Base-by-base conservation (phyloP, 345 rosid genomes). In the Hibiscus syriacus region DNA sequence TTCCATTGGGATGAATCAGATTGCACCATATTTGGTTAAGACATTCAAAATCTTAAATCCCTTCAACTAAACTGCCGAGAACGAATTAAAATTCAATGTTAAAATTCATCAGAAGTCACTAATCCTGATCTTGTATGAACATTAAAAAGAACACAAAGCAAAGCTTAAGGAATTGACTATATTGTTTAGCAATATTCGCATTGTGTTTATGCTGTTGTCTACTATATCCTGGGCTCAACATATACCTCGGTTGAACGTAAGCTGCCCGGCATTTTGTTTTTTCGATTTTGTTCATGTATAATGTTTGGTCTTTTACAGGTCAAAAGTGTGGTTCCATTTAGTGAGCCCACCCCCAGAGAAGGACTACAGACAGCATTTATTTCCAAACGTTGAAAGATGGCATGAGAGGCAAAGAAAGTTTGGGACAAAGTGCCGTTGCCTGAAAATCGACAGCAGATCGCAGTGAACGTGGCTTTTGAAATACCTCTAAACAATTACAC, bases 281-380 rank as follows among this genome's bases (percentile, higher is more conserved):
- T 17, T 14, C 2, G 70, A 55, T 32, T 52, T 23, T 14, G 14
- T 14, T 71, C 38, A 66, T 50, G 11, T 19, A 26, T 6, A 60
- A 6, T 23, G 12, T 55, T 27, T 22, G 34, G 4, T 46, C 20
- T 57, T 53, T 60, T 36, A 56, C 90, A 93, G 98, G 98, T 93
- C 55, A 89, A 86, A 80, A 93, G 96, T 79, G 82, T 78, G 4
- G 76, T 90, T 73, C 97, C 95, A n/a, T 93, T 90, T 69, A 90
- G 96, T 54, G 90, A 87, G 65, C 83, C 96, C 90, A 5, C 97
- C 97, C 30, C 84, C 80, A 7, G 95, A 87, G 84, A 93, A 90
- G 86, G 96, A 89, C 72, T 93, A 87, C 76, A 69, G 82, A 87
- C 76, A 69, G 82, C 17, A 70, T 77, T 2, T 90, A 86, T 72